Percentiles rank a stretch among this genome's conserved stretches.
Conservation (phyloP, 1,139 yeast species). For the Yamadazyma diddensiae region DNA sequence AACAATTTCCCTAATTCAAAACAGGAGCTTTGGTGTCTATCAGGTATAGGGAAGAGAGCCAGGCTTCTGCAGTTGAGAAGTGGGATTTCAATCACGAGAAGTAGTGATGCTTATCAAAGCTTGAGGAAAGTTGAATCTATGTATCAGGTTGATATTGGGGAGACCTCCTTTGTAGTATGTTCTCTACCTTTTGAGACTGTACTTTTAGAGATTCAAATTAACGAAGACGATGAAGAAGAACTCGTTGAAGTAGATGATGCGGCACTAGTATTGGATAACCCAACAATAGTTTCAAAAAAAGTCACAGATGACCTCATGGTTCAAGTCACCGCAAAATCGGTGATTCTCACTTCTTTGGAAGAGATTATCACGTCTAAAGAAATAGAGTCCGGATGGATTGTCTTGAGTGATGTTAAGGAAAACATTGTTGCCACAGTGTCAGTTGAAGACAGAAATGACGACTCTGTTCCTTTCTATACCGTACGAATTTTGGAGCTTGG, state of each 20-base stretch:
- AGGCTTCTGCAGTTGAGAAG: slow-evolving; percentile 36
- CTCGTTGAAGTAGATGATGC: slow-evolving; percentile 27
- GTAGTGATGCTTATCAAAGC: slow-evolving; percentile 25
- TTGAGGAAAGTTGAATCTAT: slow-evolving; percentile 26
- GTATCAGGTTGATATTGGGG: slow-evolving; percentile 16
- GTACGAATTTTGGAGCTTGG: no score
- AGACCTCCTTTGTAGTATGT: slow-evolving; percentile 27
- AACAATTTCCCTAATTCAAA: slow-evolving; percentile 18
- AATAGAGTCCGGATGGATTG: slow-evolving; percentile 12
- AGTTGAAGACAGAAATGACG: slow-evolving; percentile 14
- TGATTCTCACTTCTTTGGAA: slow-evolving; percentile 23
- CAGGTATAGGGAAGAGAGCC: slow-evolving; percentile 40
- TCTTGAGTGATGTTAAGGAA: slow-evolving; percentile 15
- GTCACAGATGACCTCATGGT: slow-evolving; percentile 8
- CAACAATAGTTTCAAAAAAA: slow-evolving; percentile 9
- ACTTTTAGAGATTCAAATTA: slow-evolving; percentile 28
- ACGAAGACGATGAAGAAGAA: slow-evolving; percentile 14
- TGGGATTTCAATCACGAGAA: slow-evolving; percentile 35
- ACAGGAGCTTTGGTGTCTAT: slow-evolving; percentile 47
- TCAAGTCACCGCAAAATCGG: slow-evolving; percentile 29
- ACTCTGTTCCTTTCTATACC: no score
- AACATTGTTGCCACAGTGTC: slow-evolving; percentile 15
- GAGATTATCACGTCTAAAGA: slow-evolving; percentile 7
- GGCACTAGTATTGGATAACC: slow-evolving; percentile 7
- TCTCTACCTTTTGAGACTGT: slow-evolving; percentile 38